Conservation (phyloP, 768 basidiomycete genomes). For the Royoungia palumana region DNA sequence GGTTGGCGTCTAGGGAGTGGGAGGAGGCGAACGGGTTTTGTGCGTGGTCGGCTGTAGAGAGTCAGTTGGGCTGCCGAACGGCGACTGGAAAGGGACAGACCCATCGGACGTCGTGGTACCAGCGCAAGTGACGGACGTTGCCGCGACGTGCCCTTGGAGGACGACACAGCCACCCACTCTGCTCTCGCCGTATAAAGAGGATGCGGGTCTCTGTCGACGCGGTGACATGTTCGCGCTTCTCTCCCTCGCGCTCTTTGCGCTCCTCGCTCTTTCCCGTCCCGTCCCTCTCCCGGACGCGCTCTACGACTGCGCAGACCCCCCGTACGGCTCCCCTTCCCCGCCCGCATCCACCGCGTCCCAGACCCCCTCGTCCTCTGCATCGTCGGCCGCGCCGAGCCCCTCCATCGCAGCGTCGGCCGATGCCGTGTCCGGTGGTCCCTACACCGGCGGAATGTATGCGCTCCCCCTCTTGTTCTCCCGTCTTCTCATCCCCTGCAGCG, state of each 20-base stretch:
- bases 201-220: background rate
- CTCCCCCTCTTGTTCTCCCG: background rate
- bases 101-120: slow-evolving; percentile 17
- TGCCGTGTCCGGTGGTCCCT: slow-evolving; percentile 25
- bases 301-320: too few relatives aligned
- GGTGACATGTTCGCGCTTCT: slow-evolving; percentile 35
- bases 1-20: slow-evolving; percentile 82
- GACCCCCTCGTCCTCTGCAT: background rate
- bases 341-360: background rate
- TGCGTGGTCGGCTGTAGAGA: slow-evolving; percentile 29
- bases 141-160: too few relatives aligned
- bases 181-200: too few relatives aligned
- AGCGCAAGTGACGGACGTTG: slow-evolving; percentile 2
- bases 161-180: too few relatives aligned
- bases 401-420: background rate
- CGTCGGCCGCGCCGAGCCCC: background rate
- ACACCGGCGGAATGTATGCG: slow-evolving; percentile 44
- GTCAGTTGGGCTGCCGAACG: slow-evolving; percentile 1
- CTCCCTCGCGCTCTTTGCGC: slow-evolving; percentile 54
- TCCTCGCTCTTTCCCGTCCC: slow-evolving; percentile 51
- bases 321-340: background rate
- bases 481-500: slow-evolving; percentile 34
- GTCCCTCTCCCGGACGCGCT: slow-evolving; percentile 26
- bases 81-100: slow-evolving; percentile 10
- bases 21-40: slow-evolving; percentile 85